These are phyloP conservation scores for Irpex lacteus DNA, from an alignment of 1,284 basidiomycete genomes.

Conservation along the genomic window DNA sequence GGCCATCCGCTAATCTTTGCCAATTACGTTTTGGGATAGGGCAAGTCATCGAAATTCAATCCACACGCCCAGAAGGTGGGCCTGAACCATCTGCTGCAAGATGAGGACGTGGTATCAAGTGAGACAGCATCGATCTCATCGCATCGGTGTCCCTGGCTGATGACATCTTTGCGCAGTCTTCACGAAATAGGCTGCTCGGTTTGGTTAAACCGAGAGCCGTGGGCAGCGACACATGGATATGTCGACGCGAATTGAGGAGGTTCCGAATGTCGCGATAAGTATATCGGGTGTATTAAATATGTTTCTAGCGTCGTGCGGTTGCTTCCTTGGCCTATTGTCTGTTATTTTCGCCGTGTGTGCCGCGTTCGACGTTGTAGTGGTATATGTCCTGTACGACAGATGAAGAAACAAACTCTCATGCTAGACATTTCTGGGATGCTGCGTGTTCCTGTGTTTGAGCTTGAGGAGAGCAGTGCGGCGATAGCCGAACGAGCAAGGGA, in stretches of 20 bases:
- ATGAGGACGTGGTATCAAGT: constrained; percentile 95
- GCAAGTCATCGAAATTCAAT: constrained; percentile 86
- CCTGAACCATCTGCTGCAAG: constrained; percentile 81
- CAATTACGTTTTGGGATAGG: constrained; percentile 40
- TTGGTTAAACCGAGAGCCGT: not conserved
- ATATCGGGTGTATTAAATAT: not conserved
- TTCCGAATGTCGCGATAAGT: not conserved
- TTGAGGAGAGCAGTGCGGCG: not conserved
- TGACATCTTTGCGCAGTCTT: constrained; percentile 26
- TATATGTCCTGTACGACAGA: not conserved
- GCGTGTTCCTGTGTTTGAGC: not conserved
- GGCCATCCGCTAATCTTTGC: constrained; percentile 7
- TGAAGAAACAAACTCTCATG: not conserved
- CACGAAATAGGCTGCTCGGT: constrained; percentile 28
- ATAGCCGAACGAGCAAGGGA: not conserved
- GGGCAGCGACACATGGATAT: not conserved
- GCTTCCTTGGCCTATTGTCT: not conserved
- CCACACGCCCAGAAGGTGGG: constrained; percentile 95
- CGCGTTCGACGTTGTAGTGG: not conserved
- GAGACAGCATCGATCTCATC: constrained; percentile 32
- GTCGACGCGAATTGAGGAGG: not conserved
- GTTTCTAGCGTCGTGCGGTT: not conserved
- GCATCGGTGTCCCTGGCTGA: not conserved
- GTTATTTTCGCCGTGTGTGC: not conserved
- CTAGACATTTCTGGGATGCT: not conserved